Percentiles rank a stretch among this genome's conserved stretches.
Conservation (phyloP, 495 filamentous ascomycete genomes). For the Neurospora sp. region DNA sequence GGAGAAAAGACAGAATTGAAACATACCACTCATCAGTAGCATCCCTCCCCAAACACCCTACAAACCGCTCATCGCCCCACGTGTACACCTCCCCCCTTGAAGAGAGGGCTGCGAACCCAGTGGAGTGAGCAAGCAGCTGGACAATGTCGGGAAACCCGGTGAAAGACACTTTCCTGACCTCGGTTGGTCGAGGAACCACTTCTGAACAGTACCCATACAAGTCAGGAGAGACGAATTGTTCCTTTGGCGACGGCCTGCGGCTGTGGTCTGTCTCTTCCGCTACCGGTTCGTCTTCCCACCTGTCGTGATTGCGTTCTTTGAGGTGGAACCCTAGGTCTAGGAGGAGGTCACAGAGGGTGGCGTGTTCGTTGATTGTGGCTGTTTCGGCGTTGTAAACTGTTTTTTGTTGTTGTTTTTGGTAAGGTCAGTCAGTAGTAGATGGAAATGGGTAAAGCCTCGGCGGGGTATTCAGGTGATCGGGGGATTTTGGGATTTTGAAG, state of each 20-base stretch:
- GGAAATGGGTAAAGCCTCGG: neutral
- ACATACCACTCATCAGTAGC: conserved; percentile 8
- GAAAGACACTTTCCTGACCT: conserved; percentile 2
- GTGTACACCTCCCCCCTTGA: conserved; percentile 41
- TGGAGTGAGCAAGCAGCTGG: conserved; percentile 42
- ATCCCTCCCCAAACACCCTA: conserved; percentile 37
- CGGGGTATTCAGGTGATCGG: too few species aligned
- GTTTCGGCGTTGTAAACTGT: conserved; percentile 11
- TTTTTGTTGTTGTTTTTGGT: neutral
- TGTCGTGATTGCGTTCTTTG: neutral
- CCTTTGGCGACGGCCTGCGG: neutral
- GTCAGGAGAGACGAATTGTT: neutral
- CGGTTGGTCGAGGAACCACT: neutral
- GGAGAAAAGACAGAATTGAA: neutral
- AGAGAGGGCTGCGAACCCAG: conserved; percentile 43
- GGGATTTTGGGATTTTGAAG: neutral
- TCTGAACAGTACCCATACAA: neutral
- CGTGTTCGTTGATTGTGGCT: conserved; percentile 17
- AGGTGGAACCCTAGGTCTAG: neutral
- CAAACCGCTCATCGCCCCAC: conserved; percentile 51
- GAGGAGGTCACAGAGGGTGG: conserved; percentile 9
- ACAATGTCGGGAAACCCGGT: conserved; percentile 13
- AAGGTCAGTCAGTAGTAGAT: neutral
- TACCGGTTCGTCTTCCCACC: neutral
- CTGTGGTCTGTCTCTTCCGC: neutral